These are phyloP conservation scores for Setaria viridis DNA, from an alignment of 202 grass and related monocot genomes.

Conservation along the genomic window DNA sequence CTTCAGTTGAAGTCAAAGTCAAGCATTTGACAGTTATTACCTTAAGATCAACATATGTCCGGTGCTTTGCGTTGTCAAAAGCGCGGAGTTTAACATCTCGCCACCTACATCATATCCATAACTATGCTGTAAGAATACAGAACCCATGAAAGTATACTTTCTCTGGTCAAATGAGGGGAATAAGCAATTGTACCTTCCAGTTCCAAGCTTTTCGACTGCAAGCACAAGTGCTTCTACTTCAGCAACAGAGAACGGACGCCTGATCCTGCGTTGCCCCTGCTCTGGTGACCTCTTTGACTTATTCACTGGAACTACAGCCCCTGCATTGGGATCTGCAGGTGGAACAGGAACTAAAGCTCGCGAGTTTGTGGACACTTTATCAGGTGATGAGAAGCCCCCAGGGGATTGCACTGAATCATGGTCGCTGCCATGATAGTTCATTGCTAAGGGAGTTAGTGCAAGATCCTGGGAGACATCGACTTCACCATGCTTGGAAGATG, in stretches of 20 bases:
- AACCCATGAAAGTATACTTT: conserved; percentile 2
- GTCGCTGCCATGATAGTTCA: conserved; percentile 71
- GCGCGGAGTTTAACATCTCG: conserved; percentile 93
- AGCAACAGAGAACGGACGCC: conserved; percentile 87
- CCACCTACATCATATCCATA: conserved; percentile 72
- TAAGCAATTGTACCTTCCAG: conserved; percentile 82
- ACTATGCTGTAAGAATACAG: conserved; percentile 41
- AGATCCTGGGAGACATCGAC: conserved; percentile 56
- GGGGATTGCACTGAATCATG: conserved; percentile 73
- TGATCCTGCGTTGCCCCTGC: conserved; percentile 81
- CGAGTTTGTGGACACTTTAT: conserved; percentile 62
- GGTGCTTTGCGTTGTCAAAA: conserved; percentile 93
- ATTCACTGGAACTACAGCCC: conserved; percentile 61
- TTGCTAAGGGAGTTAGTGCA: conserved; percentile 51
- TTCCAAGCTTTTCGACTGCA: conserved; percentile 98
- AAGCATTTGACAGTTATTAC: conserved; percentile 58
- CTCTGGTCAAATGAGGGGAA: conserved; percentile 37
- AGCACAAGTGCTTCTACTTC: conserved; percentile 97
- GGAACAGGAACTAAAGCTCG: conserved; percentile 57
- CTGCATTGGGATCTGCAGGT: conserved; percentile 55
- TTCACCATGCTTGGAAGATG: conserved; percentile 44
- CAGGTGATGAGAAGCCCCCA: conserved; percentile 56
- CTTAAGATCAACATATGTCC: conserved; percentile 99
- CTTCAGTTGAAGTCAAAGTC: conserved; percentile 18
- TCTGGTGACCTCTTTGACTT: conserved; percentile 80